Evolutionary conservation across 2,329 filamentous ascomycete genomes (phyloP).

Genomic region (Colletotrichum agaves): DNA sequence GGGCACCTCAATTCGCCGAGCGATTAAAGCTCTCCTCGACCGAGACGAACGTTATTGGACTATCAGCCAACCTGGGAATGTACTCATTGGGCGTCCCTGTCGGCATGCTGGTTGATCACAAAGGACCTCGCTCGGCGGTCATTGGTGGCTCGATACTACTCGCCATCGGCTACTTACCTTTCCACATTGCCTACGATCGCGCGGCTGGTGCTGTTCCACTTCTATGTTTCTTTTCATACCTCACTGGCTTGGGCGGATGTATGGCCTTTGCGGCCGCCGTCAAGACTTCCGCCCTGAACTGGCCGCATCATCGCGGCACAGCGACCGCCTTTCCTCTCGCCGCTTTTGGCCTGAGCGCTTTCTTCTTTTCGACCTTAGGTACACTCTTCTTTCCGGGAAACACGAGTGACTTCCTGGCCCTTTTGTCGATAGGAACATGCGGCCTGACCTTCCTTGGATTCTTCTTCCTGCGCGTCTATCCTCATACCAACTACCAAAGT

Average conservation of each 20-base stretch:
- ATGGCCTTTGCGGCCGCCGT: conserved; percentile 90
- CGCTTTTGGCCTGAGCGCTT: conserved; percentile 92
- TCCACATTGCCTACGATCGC: conserved; percentile 80
- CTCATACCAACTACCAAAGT: conserved; percentile 67
- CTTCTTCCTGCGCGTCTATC: conserved; percentile 85
- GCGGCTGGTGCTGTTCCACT: conserved; percentile 68
- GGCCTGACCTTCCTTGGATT: conserved; percentile 79
- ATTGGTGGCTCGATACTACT: conserved; percentile 79
- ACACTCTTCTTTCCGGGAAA: conserved; percentile 83
- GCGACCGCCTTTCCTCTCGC: conserved; percentile 94
- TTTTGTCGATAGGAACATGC: conserved; percentile 84
- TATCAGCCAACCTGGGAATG: conserved; percentile 92
- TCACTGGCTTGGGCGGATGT: conserved; percentile 90
- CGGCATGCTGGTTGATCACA: conserved; percentile 86
- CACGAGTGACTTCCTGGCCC: conserved; percentile 81
- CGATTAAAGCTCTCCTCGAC: conserved; percentile 89
- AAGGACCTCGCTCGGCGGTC: conserved; percentile 82
- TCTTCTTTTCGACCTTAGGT: conserved; percentile 91
- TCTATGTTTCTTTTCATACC: conserved; percentile 85
- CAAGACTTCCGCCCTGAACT: conserved; percentile 89
- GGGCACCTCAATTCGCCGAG: conserved; percentile 95
- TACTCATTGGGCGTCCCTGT: conserved; percentile 90
- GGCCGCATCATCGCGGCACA: conserved; percentile 89
- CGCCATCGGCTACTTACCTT: conserved; percentile 84
- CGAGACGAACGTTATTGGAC: conserved; percentile 88